A percentile compares a stretch with the other conserved stretches of the same genome.
These are phyloP conservation scores for thale cress (Arabidopsis thaliana) DNA, from an alignment of 345 rosid genomes.

Conservation along the genomic window TAIR10.1 NC_003076.8:4355501-4356000, in stretches of 20 bases:
- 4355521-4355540: constrained; percentile 64
- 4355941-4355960: constrained; percentile 91
- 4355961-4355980: constrained; percentile 90
- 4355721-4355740: constrained; percentile 89
- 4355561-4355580: constrained; percentile 93
- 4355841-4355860: constrained; percentile 19
- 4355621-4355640: constrained; percentile 73
- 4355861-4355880: constrained; percentile 22
- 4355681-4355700: constrained; percentile 89
- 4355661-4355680: constrained; percentile 82
- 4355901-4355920: constrained; percentile 87
- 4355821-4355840: constrained; percentile 61
- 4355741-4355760: constrained; percentile 91
- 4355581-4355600: constrained; percentile 91
- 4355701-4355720: constrained; percentile 94
- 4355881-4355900: constrained; percentile 16
- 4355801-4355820: constrained; percentile 83
- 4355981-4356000: constrained; percentile 96
- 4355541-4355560: constrained; percentile 96
- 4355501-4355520: constrained; percentile 45
- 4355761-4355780: constrained; percentile 84
- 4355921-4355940: constrained; percentile 97
- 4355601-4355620: constrained; percentile 76
- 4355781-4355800: constrained; percentile 74
- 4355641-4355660: constrained; percentile 91